Evolutionary conservation across 2,329 filamentous ascomycete genomes (phyloP).

Genomic region (Tolypocladium paradoxum): DNA sequence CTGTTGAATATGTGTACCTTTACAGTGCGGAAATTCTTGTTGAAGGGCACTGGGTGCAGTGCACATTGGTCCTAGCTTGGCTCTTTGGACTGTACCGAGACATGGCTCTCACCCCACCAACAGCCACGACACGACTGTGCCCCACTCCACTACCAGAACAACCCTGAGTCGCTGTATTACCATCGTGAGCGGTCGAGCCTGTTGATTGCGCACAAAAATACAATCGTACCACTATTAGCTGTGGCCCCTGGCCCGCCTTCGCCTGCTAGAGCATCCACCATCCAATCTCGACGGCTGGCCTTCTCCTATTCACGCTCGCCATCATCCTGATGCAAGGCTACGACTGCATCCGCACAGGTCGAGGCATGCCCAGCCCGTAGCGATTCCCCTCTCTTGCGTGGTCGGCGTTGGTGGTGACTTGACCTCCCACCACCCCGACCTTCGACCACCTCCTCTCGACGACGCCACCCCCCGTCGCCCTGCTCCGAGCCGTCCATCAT

Average conservation of each 20-base stretch:
- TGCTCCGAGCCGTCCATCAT: conserved; percentile 15
- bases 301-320: neutral
- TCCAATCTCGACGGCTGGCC: neutral
- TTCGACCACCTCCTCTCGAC: neutral
- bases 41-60: neutral
- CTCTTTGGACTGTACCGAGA: neutral
- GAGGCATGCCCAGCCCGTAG: neutral
- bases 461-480: neutral
- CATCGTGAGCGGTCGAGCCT: conserved; percentile 1
- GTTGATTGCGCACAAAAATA: neutral
- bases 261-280: neutral
- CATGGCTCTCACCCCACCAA: neutral
- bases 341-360: neutral
- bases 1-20: neutral
- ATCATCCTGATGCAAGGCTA: neutral
- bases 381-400: neutral
- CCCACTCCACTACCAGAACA: neutral
- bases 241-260: neutral
- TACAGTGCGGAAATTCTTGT: neutral
- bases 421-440: neutral
- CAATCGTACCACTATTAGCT: neutral
- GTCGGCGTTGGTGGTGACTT: neutral
- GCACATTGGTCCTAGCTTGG: neutral
- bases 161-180: neutral
- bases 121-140: neutral